Evolutionary conservation across 2,329 filamentous ascomycete genomes (phyloP), one percentile per base, ranked within the genome.

Genomic region (Gnomoniopsis sp.): DNA sequence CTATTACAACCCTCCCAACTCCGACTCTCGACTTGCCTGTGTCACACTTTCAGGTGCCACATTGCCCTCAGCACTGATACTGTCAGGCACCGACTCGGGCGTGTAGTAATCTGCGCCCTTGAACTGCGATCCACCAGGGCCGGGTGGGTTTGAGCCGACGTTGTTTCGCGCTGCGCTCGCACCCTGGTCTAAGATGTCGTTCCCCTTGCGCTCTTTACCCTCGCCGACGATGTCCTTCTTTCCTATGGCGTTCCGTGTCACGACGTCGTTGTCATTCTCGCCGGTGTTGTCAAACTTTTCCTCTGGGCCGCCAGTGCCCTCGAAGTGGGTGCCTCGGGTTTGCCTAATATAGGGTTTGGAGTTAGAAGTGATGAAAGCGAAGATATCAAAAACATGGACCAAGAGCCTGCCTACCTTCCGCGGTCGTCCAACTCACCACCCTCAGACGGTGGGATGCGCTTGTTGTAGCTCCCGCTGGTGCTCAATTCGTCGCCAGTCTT

Each of bases 391-490:
- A 34, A 11, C n/a, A 30, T 30, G 26, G 26, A 30, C 26, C 4
- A 30, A 8, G 15, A 17, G 6, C 17, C 21, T 10, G 38, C 73
- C 64, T 72, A 78, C 79, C 76, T 71, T 60, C 78, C 77, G 17
- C 70, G 74, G 41, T 75, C 72, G 56, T 80, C 77, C 0, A 76
- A 61, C 7, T 71, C 69, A 17, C 77, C 77, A 30, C 77, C 77
- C 66, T 80, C 77, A 59, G 73, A 72, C 2, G 72, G 73, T 17
- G 77, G 75, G 30, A 79, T 79, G 10, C 74, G 72, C 68, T 74
- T 76, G 69, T 79, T 74, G 70, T 75, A 79, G 21, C 77, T 66
- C 19, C 67, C 67, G 63, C 77, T 81, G 48, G 78, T 79, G 68
- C 72, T 76, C 38, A 79, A 61, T 23, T 80, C 76, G 41, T 74